Evolutionary conservation across 768 basidiomycete genomes (phyloP).

Genomic region (Baorangia bicolor): DNA sequence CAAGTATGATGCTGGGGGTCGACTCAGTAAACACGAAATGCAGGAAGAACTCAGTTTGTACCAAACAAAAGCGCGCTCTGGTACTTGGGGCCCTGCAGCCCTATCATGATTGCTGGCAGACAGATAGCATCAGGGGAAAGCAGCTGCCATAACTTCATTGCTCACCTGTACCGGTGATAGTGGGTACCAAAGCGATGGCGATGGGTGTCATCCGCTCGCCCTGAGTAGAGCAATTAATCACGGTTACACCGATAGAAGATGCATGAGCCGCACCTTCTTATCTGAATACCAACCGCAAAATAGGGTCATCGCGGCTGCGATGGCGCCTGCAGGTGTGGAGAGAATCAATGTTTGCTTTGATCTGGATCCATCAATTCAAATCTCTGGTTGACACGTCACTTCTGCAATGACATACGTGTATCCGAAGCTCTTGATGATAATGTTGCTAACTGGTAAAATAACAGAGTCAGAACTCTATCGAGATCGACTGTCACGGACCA

Average conservation of each 20-base stretch:
- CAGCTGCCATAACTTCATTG: background rate
- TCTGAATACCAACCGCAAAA: constrained; percentile 67
- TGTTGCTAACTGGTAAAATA: constrained; percentile 48
- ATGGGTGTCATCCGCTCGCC: constrained; percentile 63
- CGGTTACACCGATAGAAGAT: background rate
- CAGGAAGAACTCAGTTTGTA: constrained; percentile 16
- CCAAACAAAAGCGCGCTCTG: constrained; percentile 60
- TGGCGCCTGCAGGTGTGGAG: constrained; percentile 52
- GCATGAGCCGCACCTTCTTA: constrained; percentile 42
- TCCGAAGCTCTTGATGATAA: constrained; percentile 62
- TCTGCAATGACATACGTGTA: constrained; percentile 47
- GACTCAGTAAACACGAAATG: background rate
- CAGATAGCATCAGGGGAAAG: background rate
- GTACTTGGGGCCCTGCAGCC: constrained; percentile 45
- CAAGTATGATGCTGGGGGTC: constrained; percentile 44
- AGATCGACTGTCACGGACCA: background rate
- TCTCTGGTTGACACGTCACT: background rate
- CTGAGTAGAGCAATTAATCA: constrained; percentile 24
- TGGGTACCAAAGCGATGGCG: constrained; percentile 54
- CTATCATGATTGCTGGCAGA: constrained; percentile 48
- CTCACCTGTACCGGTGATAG: constrained; percentile 55
- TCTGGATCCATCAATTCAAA: constrained; percentile 27
- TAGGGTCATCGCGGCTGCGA: constrained; percentile 48
- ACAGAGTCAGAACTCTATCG: background rate
- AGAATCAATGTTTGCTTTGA: constrained; percentile 61